Conservation (phyloP, 2,329 filamentous ascomycete genomes). For the Cadophora sp. region DNA sequence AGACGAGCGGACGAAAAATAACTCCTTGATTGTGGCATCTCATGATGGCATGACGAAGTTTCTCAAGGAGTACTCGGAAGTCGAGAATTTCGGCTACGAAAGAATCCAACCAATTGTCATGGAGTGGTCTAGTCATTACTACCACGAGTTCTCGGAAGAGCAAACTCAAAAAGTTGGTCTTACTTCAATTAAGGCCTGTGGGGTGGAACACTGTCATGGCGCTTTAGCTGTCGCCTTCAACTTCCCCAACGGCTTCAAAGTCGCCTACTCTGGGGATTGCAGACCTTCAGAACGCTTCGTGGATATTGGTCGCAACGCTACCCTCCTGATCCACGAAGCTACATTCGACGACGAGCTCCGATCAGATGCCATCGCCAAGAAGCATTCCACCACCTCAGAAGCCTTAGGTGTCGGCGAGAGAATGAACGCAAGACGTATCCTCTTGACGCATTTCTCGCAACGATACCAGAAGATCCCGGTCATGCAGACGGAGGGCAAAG, state of each 20-base stretch:
- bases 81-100: slow-evolving; percentile 80
- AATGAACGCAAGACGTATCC: slow-evolving; percentile 81
- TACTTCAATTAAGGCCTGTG: slow-evolving; percentile 67
- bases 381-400: slow-evolving; percentile 87
- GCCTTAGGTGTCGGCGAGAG: slow-evolving; percentile 76
- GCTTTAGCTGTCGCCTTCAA: slow-evolving; percentile 80
- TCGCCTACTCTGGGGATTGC: slow-evolving; percentile 95
- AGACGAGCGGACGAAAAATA: slow-evolving; percentile 48
- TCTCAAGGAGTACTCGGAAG: slow-evolving; percentile 77
- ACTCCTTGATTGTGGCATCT: slow-evolving; percentile 70
- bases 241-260: slow-evolving; percentile 80
- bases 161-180: slow-evolving; percentile 65
- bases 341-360: slow-evolving; percentile 90
- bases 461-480: slow-evolving; percentile 67
- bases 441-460: slow-evolving; percentile 96
- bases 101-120: slow-evolving; percentile 44
- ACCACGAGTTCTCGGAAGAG: slow-evolving; percentile 47
- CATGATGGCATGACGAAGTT: slow-evolving; percentile 75
- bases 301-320: slow-evolving; percentile 73
- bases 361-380: slow-evolving; percentile 83
- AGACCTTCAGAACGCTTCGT: slow-evolving; percentile 77
- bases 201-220: slow-evolving; percentile 80
- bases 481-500: slow-evolving; percentile 51
- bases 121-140: slow-evolving; percentile 27
- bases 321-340: slow-evolving; percentile 91